Conservation (phyloP, 2,329 filamentous ascomycete species). For the Tolypocladium pustulatum region DNA sequence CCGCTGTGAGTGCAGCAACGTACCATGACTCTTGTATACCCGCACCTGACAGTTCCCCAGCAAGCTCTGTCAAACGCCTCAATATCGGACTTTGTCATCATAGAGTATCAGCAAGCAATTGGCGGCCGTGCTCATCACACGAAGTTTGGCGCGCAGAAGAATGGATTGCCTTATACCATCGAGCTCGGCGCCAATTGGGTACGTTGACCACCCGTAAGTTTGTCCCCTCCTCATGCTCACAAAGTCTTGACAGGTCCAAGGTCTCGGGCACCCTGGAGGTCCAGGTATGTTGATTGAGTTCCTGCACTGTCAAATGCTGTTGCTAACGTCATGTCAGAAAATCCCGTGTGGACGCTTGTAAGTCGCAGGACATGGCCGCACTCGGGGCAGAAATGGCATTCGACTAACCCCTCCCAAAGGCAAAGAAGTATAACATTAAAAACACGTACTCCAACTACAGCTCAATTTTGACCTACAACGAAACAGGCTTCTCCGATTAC, state of each 20-base stretch:
- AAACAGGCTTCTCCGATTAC: slow-evolving; percentile 43
- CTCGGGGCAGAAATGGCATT: background rate
- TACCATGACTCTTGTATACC: too few species aligned
- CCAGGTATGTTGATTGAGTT: slow-evolving; percentile 7
- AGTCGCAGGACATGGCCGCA: background rate
- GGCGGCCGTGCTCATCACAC: slow-evolving; percentile 52
- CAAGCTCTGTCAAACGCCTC: slow-evolving; percentile 52
- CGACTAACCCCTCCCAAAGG: slow-evolving; percentile 10
- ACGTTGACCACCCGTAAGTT: background rate
- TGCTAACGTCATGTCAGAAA: slow-evolving; percentile 24
- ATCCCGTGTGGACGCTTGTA: slow-evolving; percentile 50
- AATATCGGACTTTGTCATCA: slow-evolving; percentile 51
- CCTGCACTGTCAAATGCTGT: too few species aligned
- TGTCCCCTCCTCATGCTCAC: slow-evolving; percentile 7
- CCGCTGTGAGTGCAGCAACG: slow-evolving; percentile 26
- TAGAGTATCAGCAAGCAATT: slow-evolving; percentile 52
- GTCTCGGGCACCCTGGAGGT: slow-evolving; percentile 11
- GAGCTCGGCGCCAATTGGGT: slow-evolving; percentile 62
- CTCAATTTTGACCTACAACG: slow-evolving; percentile 49
- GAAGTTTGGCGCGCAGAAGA: slow-evolving; percentile 37
- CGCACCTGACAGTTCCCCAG: background rate
- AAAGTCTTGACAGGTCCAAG: slow-evolving; percentile 14
- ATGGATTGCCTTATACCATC: slow-evolving; percentile 44
- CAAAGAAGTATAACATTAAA: slow-evolving; percentile 45
- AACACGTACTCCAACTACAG: slow-evolving; percentile 49